Conservation (phyloP, 768 basidiomycete species). For the Leccinum broughii region DNA sequence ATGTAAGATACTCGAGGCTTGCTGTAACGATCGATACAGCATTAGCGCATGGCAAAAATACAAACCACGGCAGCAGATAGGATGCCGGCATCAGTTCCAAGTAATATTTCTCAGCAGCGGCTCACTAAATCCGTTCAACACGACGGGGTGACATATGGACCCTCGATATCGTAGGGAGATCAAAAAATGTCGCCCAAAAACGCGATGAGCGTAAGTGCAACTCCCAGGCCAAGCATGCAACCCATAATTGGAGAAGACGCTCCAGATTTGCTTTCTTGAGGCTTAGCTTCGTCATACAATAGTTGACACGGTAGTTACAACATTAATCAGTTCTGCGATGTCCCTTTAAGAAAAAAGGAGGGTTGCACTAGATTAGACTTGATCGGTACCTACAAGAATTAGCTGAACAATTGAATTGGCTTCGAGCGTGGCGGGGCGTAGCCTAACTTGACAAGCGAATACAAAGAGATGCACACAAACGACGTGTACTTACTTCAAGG, state of each 20-base stretch:
- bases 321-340: not conserved
- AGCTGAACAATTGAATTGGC: not conserved
- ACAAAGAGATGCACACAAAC: not conserved
- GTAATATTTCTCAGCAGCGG: not conserved
- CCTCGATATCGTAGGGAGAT: not conserved
- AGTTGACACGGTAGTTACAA: not conserved
- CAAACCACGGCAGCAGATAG: constrained; percentile 4
- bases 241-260: not conserved
- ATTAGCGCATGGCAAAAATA: not conserved
- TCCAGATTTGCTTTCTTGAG: not conserved
- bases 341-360: not conserved
- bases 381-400: not conserved
- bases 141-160: not conserved
- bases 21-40: not conserved
- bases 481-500: not conserved
- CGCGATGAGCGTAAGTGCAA: not conserved
- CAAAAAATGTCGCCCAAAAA: not conserved
- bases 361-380: constrained; percentile 3
- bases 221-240: not conserved
- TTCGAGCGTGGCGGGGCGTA: not conserved
- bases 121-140: not conserved
- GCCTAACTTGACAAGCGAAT: not conserved
- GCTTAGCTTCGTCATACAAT: constrained; percentile 1
- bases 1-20: not conserved
- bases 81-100: constrained; percentile 15